A percentile compares a stretch with the other conserved stretches of the same genome.
Evolutionary conservation across 2,329 filamentous ascomycete species (phyloP).

Genomic region (Nothomitra cinnamomea): DNA sequence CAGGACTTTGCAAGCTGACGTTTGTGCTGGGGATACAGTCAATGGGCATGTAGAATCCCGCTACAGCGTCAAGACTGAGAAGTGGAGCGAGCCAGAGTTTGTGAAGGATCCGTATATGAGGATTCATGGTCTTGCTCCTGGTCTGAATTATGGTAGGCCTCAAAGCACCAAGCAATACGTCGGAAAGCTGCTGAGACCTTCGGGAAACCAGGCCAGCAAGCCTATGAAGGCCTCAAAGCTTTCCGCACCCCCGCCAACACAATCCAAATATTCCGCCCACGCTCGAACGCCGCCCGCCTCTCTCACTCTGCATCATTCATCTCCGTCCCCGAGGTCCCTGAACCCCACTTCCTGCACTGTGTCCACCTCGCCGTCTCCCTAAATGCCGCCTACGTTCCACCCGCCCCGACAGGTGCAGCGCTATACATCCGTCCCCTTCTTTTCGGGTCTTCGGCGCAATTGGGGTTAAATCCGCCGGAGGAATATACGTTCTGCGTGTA

Average conservation of each 20-base stretch:
- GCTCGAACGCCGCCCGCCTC: slow-evolving; percentile 69
- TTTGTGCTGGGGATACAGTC: slow-evolving; percentile 36
- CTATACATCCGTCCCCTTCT: slow-evolving; percentile 86
- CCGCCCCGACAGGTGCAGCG: slow-evolving; percentile 71
- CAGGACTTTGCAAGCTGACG: background rate
- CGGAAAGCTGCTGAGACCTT: background rate
- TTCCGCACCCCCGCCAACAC: slow-evolving; percentile 53
- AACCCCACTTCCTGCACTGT: slow-evolving; percentile 56
- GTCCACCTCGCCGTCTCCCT: slow-evolving; percentile 67
- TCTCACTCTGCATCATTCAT: slow-evolving; percentile 71
- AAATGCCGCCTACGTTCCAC: slow-evolving; percentile 84
- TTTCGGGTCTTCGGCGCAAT: slow-evolving; percentile 73
- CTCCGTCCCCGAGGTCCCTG: slow-evolving; percentile 66
- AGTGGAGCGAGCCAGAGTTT: slow-evolving; percentile 67
- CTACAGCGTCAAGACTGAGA: slow-evolving; percentile 54
- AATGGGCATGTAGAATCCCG: slow-evolving; percentile 87
- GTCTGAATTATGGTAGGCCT: slow-evolving; percentile 60
- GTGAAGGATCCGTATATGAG: slow-evolving; percentile 69
- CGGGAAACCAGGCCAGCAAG: slow-evolving; percentile 49
- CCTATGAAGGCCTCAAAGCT: slow-evolving; percentile 95
- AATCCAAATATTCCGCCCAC: slow-evolving; percentile 78
- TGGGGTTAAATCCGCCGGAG: slow-evolving; percentile 73
- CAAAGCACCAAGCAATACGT: background rate
- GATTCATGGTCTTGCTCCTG: slow-evolving; percentile 89
- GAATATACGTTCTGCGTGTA: slow-evolving; percentile 87